phyloP scores from a whole-genome alignment of 768 basidiomycete species.

The Leccinellum albellum region DNA sequence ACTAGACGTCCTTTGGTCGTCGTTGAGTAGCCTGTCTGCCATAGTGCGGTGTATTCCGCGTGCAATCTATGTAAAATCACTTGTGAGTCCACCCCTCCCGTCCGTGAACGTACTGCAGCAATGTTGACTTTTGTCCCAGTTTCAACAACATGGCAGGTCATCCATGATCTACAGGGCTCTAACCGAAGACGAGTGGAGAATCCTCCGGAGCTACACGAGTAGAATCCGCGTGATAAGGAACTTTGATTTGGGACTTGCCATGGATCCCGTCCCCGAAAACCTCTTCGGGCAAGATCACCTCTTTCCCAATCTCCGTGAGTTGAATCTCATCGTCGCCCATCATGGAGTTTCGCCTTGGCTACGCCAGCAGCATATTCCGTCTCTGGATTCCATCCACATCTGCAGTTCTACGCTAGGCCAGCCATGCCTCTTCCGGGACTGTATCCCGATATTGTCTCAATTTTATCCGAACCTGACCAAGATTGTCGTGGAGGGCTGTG shows the following conservation, averaged over 20 bases:
- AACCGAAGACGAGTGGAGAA: background rate
- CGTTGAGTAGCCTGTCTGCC: background rate
- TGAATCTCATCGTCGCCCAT: background rate
- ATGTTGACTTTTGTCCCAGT: background rate
- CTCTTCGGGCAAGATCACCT: background rate
- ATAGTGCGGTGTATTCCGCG: background rate
- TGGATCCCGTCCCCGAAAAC: background rate
- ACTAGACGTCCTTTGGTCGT: too few species aligned
- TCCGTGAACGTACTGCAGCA: background rate
- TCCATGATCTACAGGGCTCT: background rate
- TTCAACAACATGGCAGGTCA: background rate
- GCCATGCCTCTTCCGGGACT: background rate
- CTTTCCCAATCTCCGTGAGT: background rate
- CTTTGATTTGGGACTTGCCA: background rate
- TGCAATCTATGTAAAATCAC: background rate
- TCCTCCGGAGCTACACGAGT: background rate
- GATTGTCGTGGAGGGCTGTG: too few species aligned
- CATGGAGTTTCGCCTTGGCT: background rate
- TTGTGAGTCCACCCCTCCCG: background rate
- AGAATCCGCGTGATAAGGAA: background rate
- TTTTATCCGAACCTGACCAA: too few species aligned
- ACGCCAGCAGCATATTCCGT: background rate
- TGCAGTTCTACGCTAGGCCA: too few species aligned
- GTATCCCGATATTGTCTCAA: too few species aligned
- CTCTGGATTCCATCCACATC: background rate